Conservation (phyloP, 2,329 filamentous ascomycete species). For the Fusarium metavorans region DNA sequence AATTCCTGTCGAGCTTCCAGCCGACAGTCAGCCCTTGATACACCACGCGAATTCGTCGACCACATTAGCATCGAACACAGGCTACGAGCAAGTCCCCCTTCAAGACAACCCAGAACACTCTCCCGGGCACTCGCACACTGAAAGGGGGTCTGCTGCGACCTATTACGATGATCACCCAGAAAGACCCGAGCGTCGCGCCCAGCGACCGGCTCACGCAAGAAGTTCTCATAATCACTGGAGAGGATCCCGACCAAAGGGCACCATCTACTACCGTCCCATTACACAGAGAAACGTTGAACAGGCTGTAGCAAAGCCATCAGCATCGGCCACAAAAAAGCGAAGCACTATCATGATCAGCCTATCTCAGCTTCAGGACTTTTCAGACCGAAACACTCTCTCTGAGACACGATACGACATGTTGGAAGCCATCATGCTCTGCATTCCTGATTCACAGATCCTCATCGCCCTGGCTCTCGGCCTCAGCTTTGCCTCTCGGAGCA, state of each 20-base stretch:
- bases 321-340: not conserved
- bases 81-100: not conserved
- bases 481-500: not conserved
- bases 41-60: not conserved
- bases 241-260: not conserved
- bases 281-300: not conserved
- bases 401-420: not conserved
- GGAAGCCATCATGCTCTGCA: not conserved
- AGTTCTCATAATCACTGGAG: not conserved
- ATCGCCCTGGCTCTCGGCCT: not conserved
- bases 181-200: not conserved
- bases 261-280: not conserved
- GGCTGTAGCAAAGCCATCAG: not conserved
- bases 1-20: not conserved
- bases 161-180: not conserved
- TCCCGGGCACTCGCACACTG: not conserved
- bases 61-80: not conserved
- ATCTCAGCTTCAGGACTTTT: not conserved
- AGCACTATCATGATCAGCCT: not conserved
- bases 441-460: not conserved
- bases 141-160: not conserved
- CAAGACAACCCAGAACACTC: not conserved
- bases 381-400: not conserved
- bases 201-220: not conserved
- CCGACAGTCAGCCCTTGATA: not conserved